Conservation (phyloP, 306 rosid genomes). For the Lathyrus tuberosus region DNA sequence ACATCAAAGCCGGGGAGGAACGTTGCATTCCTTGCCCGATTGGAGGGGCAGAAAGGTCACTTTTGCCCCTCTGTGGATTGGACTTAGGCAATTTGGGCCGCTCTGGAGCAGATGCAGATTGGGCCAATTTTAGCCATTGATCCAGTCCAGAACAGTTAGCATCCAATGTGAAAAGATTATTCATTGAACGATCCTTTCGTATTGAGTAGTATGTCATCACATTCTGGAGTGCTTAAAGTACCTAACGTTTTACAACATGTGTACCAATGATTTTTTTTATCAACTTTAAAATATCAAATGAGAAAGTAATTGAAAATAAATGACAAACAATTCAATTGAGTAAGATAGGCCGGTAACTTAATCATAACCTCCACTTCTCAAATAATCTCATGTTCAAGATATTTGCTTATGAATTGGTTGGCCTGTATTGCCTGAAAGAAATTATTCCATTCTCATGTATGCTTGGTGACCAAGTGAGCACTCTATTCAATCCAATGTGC, state of each 20-base stretch:
- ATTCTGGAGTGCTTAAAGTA: too few species aligned
- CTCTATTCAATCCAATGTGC: constrained; percentile 47
- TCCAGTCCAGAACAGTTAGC: too few species aligned
- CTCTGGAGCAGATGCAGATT: too few species aligned
- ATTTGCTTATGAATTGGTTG: constrained; percentile 5
- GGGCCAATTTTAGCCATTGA: too few species aligned
- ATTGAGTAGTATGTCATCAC: too few species aligned
- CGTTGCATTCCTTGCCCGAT: too few species aligned
- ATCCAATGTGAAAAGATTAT: too few species aligned
- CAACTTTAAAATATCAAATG: not conserved
- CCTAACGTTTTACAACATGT: not conserved
- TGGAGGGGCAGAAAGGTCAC: too few species aligned
- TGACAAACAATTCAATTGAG: constrained; percentile 10
- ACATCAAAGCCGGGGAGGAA: too few species aligned
- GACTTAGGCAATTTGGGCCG: too few species aligned
- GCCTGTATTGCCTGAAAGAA: constrained; percentile 8
- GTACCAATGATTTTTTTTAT: constrained; percentile 10
- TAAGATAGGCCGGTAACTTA: not conserved
- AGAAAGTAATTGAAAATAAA: constrained; percentile 15
- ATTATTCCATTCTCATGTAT: not conserved
- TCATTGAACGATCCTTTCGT: too few species aligned
- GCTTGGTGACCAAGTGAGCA: constrained; percentile 7
- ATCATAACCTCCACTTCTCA: not conserved
- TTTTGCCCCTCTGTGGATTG: too few species aligned
- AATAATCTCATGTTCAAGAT: constrained; percentile 9